These are phyloP conservation scores for Exophiala oligosperma DNA, from an alignment of 2,329 filamentous ascomycete species.

Conservation along the genomic window DNA sequence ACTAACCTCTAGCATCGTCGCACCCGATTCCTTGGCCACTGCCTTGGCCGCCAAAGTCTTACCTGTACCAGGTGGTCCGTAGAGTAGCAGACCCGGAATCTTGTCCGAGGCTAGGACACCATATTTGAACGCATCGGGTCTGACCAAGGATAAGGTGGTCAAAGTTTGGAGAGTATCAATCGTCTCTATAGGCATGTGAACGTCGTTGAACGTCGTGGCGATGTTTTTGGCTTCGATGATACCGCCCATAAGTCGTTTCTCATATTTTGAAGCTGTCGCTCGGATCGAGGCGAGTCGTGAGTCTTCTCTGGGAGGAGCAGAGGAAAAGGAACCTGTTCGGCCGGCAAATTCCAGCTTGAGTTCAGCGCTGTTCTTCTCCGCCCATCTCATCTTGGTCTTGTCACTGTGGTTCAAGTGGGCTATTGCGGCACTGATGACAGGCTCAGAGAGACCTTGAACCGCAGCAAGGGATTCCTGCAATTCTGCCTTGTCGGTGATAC, in stretches of 20 bases:
- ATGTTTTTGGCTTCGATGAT: slow-evolving; percentile 81
- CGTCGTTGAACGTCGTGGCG: slow-evolving; percentile 81
- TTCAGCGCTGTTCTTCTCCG: slow-evolving; percentile 23
- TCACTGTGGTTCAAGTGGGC: slow-evolving; percentile 45
- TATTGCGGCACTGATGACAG: slow-evolving; percentile 37
- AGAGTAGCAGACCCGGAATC: slow-evolving; percentile 84
- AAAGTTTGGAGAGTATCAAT: slow-evolving; percentile 85
- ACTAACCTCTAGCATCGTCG: slow-evolving; percentile 76
- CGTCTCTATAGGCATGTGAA: slow-evolving; percentile 79
- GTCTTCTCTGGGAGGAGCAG: slow-evolving; percentile 31
- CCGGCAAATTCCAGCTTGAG: slow-evolving; percentile 10
- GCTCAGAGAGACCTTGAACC: slow-evolving; percentile 9
- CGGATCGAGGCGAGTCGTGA: slow-evolving; percentile 50
- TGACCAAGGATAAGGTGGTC: slow-evolving; percentile 80
- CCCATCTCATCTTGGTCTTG: slow-evolving; percentile 47
- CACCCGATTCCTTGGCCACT: slow-evolving; percentile 65
- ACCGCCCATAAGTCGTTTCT: slow-evolving; percentile 77
- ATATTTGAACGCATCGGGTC: slow-evolving; percentile 94
- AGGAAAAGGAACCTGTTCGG: not conserved
- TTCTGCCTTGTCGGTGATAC: slow-evolving; percentile 42
- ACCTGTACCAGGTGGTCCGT: slow-evolving; percentile 77
- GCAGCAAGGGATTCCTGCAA: slow-evolving; percentile 30
- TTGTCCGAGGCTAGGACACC: slow-evolving; percentile 88
- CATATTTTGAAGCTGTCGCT: slow-evolving; percentile 69
- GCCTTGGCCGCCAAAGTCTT: slow-evolving; percentile 63